Evolutionary conservation across 176 grass and related monocot genomes (phyloP).

Genomic region (Rhipidocladum racemiflorum): DNA sequence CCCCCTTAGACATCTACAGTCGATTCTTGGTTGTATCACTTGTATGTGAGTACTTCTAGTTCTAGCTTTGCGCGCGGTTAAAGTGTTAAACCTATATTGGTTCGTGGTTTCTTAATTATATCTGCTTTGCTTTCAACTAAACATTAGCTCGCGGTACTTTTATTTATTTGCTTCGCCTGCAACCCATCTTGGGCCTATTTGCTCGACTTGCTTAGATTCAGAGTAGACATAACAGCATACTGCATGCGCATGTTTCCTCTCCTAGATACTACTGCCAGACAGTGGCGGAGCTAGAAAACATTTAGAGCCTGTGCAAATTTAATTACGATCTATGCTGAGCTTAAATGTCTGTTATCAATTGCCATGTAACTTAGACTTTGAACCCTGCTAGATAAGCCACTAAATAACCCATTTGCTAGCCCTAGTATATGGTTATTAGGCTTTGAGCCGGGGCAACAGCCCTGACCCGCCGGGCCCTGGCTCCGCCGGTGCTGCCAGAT

Average conservation of each 20-base stretch:
- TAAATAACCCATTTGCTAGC: too few relatives aligned
- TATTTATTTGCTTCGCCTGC: background rate
- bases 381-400: too few relatives aligned
- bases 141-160: background rate
- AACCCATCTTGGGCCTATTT: background rate
- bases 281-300: too few relatives aligned
- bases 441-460: too few relatives aligned
- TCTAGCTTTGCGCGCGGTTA: background rate
- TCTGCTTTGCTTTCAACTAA: background rate
- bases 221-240: background rate
- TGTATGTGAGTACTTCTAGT: background rate
- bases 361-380: too few relatives aligned
- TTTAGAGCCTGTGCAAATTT: too few relatives aligned
- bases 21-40: background rate
- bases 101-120: background rate
- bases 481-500: too few relatives aligned
- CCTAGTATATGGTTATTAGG: too few relatives aligned
- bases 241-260: background rate
- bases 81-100: background rate
- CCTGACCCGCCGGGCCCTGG: too few relatives aligned
- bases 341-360: too few relatives aligned
- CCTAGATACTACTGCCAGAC: too few relatives aligned
- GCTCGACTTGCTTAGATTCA: background rate
- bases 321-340: too few relatives aligned
- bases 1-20: background rate